These are phyloP conservation scores for Sphagnum tenellum DNA, from an alignment of 225 moss, liverwort and hornwort species.

Conservation along the genomic window DNA sequence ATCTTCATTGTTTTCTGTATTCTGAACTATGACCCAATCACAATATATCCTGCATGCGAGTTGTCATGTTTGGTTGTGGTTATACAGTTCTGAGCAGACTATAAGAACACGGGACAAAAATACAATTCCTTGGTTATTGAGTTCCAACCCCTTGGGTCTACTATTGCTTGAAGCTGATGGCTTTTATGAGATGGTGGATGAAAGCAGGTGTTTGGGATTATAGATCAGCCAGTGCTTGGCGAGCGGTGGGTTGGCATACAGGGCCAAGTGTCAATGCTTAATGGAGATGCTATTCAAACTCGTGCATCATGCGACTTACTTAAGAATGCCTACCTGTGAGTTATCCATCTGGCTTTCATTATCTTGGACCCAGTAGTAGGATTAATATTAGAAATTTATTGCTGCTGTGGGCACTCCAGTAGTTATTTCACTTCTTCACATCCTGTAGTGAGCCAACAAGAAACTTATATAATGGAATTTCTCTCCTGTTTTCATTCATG, in stretches of 20 bases:
- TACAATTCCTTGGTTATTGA: too few species aligned
- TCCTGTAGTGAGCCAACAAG: not conserved
- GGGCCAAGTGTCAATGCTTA: conserved; percentile 61
- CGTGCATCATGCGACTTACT: conserved; percentile 51
- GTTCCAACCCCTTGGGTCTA: too few species aligned
- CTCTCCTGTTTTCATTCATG: not conserved
- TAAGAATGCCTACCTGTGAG: conserved; percentile 77
- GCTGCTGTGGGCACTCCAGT: too few species aligned
- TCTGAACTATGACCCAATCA: too few species aligned
- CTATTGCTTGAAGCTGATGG: not conserved
- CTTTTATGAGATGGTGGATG: not conserved
- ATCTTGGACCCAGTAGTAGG: too few species aligned
- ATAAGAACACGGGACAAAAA: too few species aligned
- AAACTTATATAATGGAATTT: not conserved
- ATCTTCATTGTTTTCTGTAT: too few species aligned
- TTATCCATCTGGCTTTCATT: not conserved
- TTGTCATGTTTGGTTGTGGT: too few species aligned
- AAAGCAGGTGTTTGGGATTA: conserved; percentile 72
- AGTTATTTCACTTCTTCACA: not conserved
- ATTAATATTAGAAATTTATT: too few species aligned
- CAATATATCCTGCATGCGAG: too few species aligned
- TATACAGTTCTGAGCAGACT: too few species aligned
- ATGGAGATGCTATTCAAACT: conserved; percentile 60
- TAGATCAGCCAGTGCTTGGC: conserved; percentile 79
- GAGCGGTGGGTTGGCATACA: conserved; percentile 85